phyloP scores from a whole-genome alignment of 208 protist species.

The Leptomonas seymouri region DNA sequence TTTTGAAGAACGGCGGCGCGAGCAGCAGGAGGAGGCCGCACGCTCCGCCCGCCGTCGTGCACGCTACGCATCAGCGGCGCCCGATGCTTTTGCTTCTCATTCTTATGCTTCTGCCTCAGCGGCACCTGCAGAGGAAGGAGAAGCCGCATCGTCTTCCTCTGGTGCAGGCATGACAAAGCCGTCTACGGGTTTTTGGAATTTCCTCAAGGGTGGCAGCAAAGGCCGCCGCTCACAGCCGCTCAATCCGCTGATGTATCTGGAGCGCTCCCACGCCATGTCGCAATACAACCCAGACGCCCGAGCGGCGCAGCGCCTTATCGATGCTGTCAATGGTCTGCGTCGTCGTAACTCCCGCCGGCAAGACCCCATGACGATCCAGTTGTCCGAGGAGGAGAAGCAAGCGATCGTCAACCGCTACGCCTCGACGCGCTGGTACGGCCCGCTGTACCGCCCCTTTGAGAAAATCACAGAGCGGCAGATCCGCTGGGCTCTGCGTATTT shows the following conservation, averaged over 20 bases:
- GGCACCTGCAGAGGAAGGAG: background rate
- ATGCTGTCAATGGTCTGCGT: slow-evolving; percentile 39
- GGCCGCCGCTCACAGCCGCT: slow-evolving; percentile 18
- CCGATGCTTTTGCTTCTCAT: background rate
- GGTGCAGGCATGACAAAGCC: background rate
- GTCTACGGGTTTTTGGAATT: slow-evolving; percentile 8
- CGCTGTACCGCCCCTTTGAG: slow-evolving; percentile 52
- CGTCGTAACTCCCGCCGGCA: slow-evolving; percentile 26
- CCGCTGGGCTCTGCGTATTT: slow-evolving; percentile 43
- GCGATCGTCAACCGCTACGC: slow-evolving; percentile 64
- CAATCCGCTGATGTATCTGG: slow-evolving; percentile 20
- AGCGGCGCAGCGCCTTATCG: slow-evolving; percentile 38
- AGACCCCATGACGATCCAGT: slow-evolving; percentile 35
- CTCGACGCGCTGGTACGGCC: slow-evolving; percentile 54
- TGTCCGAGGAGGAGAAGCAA: slow-evolving; percentile 61
- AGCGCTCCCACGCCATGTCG: background rate
- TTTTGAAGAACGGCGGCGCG: slow-evolving; percentile 23
- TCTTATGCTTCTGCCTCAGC: background rate
- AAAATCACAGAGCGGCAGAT: slow-evolving; percentile 56
- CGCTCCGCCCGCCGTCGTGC: slow-evolving; percentile 26
- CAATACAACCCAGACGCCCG: slow-evolving; percentile 39
- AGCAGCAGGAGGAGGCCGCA: slow-evolving; percentile 29
- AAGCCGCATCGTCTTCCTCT: background rate
- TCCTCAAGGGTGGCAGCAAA: slow-evolving; percentile 20
- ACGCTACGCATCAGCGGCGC: background rate